Evolutionary conservation across 2,329 filamentous ascomycete species (phyloP), one percentile per base, ranked within the genome.

Genomic region (Aspergillus aculeatinus): DNA sequence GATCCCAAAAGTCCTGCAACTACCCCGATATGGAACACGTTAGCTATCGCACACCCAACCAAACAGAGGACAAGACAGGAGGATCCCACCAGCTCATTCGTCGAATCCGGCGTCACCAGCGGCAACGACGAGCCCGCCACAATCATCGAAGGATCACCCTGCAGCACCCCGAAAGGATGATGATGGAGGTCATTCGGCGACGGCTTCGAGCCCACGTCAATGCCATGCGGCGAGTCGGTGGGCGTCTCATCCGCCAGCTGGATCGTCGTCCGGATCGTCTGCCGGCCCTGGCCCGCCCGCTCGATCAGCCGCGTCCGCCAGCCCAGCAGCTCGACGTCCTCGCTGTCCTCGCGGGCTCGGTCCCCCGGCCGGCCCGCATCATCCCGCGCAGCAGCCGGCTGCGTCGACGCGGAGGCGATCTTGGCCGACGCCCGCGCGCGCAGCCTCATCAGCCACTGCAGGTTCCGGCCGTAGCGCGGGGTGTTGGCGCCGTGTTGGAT

Each of bases 1-100:
- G 51, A 54, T 54, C 51, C 51, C 51, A 54, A 42, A 54, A 54
- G 31, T 54, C 51, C 27, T 54, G 51, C 44, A 54, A 54, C 51
- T 54, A 7, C 7, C 2, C 9, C 7, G 7, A 29, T 42, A 35
- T 9, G 4, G 21, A 14, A 27, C 21, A n/a, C 10, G 33, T 54
- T 21, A 54, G 51, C 35, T 16, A 9, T 29, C 27, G 27, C 27
- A 29, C 7, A 29, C 27, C 27, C 19, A 7, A 23, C 14, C 21
- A 44, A 12, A 42, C n/a, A 35, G 19, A n/a, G 21, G 16, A 47
- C 5, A 35, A n/a, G 16, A 21, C 12, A 23, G 19, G 14, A 12
- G 6, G n/a, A 21, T 35, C 51, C 19, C n/a, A 54, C 51, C 12
- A 54, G 51, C 27, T 54, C 51, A 25, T 54, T 39, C 21, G 51